Base-by-base conservation (phyloP, 2,329 filamentous ascomycete species). In the Fusarium keratoplasticum region DNA sequence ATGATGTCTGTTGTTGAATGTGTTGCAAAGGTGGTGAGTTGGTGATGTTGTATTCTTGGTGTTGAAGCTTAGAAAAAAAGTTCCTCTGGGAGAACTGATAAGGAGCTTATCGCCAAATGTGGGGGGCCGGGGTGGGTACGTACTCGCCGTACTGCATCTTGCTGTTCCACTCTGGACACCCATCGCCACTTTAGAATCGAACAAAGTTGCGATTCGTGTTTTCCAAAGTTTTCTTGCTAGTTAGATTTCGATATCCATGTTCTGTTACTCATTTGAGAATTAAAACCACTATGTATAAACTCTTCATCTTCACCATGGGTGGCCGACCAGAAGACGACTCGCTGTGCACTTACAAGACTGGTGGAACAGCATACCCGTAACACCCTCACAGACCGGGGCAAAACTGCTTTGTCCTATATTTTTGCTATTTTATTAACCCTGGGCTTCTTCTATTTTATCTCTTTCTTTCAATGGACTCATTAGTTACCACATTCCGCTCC, bases 1-100 rank as follows among this genome's bases (percentile, higher is more conserved):
- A 97, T 97, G 55, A 78, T 89, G 77, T 31, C 14, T 25, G 14
- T 33, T 11, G 20, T 16, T 25, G 52, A 59, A n/a, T 31, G 25
- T 8, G 9, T 29, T 20, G 5, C 5, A 6, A 25, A 25, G 14
- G 14, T 42, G 8, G 61, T 52, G 27, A 36, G 29, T 47, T 66
- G 42, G 40, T 73, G 57, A 69, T 71, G 62, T 67, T 55, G 62
- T 52, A 55, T 59, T 31, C 50, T 29, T 40, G 54, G 40, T 50
- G 63, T 44, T 65, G 52, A 18, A 25, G 27, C 20, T 58, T 59
- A 22, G 44, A 60, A 61, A 47, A 29, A 31, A 61, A 61, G 55
- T 52, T 65, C 31, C 63, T 76, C 31, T 59, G 36, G 50, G 25
- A 25, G n/a, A 40, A 58, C 35, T n/a, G 54, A 58, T 58, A 58